Conservation (phyloP, 768 basidiomycete species). For the Cystofilobasidium bisporidii region DNA sequence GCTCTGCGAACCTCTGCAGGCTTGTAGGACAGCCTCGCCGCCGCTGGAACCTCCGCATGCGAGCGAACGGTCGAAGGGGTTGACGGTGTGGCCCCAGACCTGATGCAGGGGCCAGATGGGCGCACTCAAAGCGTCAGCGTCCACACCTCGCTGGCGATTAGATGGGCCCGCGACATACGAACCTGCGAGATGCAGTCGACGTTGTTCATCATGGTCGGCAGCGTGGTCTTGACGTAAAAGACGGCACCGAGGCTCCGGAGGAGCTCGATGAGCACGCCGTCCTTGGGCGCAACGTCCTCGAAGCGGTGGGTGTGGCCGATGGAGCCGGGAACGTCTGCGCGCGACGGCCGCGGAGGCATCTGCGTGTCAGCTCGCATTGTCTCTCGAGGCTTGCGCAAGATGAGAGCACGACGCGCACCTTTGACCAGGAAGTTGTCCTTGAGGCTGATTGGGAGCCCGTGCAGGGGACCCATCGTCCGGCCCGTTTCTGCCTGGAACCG, state of each 20-base stretch:
- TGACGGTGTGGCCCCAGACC: conserved; percentile 9
- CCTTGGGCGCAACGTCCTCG: conserved; percentile 43
- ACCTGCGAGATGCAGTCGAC: conserved; percentile 14
- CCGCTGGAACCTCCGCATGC: conserved; percentile 9
- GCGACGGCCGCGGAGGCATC: too few relatives aligned
- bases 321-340: neutral
- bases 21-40: conserved; percentile 7
- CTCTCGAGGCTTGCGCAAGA: too few relatives aligned
- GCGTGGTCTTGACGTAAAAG: conserved; percentile 60
- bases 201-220: conserved; percentile 15
- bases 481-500: conserved; percentile 55
- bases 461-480: conserved; percentile 58
- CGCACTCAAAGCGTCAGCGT: too few relatives aligned
- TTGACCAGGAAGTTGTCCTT: conserved; percentile 5
- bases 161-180: neutral
- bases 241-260: conserved; percentile 59
- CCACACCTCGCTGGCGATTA: too few relatives aligned
- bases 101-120: neutral
- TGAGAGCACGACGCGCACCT: neutral
- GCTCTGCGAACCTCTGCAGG: neutral
- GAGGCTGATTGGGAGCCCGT: conserved; percentile 35
- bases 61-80: conserved; percentile 9
- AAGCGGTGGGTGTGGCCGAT: conserved; percentile 8
- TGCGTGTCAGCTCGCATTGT: too few relatives aligned
- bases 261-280: conserved; percentile 58